Base-by-base conservation (phyloP, 2,329 filamentous ascomycete genomes). In the Moelleriella libera region DNA sequence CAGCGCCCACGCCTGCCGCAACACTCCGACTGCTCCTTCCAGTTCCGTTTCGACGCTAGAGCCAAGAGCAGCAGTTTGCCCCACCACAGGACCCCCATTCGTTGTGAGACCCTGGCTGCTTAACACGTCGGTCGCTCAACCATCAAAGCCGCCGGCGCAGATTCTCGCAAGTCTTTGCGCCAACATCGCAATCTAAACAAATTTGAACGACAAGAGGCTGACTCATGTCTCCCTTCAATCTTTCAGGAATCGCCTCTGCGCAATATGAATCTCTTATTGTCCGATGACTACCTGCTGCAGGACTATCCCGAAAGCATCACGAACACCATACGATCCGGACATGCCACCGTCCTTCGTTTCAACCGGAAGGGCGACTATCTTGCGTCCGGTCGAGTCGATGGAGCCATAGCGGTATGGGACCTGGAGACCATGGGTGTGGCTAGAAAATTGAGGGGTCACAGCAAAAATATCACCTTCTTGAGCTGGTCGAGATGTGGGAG, bases 401-500 rank as follows among this genome's bases (percentile, higher is more conserved):
- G 92, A 55, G 92, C 88, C 5, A 85, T 98, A 41, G 87, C 94
- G 48, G 85, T 98, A 44, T 98, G 94, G 75, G 92, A 98, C 61
- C 80, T 97, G 45, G 94, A 98, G 67, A 98, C 94, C 8, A 94
- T 94, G 74, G 90, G 92, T 39, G 87, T 97, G 5, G 92, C 92
- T 49, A 83, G 88, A 60, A 98, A 97, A 68, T 72, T 98, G 53
- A 81, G 88, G 54, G 92, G 90, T 10, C 92, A 98, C 67, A 94
- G 86, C 45, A 83, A 87, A 60, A 90, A 92, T 61, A 89, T 98
- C 49, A 90, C 94, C 56, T 95, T 87, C 46, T 67, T 98, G 50
- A 94, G 89, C 69, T 98, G 92, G 92, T 96, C 90, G 46, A 77
- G 83, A 57, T 87, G 88, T 66, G 90, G 92, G 30, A 78, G 87